Percentiles rank a stretch among this genome's conserved stretches.
These are phyloP conservation scores for Spergularia azorica DNA, from an alignment of 179 eudicot genomes.

Conservation along the genomic window DNA sequence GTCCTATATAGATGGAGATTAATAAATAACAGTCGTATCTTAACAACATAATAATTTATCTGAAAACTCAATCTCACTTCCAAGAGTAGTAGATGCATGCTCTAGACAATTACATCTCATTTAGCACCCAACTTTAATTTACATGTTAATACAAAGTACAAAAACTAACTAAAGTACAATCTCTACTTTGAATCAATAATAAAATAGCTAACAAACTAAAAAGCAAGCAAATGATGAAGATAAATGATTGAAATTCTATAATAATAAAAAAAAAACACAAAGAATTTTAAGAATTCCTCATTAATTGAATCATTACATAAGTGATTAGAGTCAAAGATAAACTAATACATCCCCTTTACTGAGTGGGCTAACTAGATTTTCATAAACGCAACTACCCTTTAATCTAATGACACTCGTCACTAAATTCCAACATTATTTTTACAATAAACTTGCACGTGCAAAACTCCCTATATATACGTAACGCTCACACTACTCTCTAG, in stretches of 20 bases:
- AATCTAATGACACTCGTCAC: constrained; percentile 15
- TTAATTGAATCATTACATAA: constrained; percentile 24
- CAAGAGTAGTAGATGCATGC: too few species aligned
- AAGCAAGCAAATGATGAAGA: constrained; percentile 30
- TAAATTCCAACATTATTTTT: not conserved
- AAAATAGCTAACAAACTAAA: not conserved
- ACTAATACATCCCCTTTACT: constrained; percentile 19
- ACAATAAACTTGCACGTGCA: constrained; percentile 5
- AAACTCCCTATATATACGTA: constrained; percentile 12
- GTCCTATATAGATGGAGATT: too few species aligned
- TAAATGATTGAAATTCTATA: constrained; percentile 24
- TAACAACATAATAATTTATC: too few species aligned
- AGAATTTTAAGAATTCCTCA: not conserved
- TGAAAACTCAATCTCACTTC: too few species aligned
- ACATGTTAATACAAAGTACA: not conserved
- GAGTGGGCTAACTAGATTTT: constrained; percentile 40
- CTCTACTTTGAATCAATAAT: constrained; percentile 19
- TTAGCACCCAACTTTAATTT: not conserved
- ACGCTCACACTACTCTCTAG: not conserved
- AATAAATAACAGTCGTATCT: too few species aligned
- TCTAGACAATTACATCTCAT: not conserved
- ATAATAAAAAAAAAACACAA: not conserved
- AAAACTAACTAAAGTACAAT: not conserved
- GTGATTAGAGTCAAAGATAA: constrained; percentile 36
- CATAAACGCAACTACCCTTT: constrained; percentile 24